phyloP scores from a whole-genome alignment of 2,329 filamentous ascomycete genomes.

The Fusarium pininemorale region DNA sequence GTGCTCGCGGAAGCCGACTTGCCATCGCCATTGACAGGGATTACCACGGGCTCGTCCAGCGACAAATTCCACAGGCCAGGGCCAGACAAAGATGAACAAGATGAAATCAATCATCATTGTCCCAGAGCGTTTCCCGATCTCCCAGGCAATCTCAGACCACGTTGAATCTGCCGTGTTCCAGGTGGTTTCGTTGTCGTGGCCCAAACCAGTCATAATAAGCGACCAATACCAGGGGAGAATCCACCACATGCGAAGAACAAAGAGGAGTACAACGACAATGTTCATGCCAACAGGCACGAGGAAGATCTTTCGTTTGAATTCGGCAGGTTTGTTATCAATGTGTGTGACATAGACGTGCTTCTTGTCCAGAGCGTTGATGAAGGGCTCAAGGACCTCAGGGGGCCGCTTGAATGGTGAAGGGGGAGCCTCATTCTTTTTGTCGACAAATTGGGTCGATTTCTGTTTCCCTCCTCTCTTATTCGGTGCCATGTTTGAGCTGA shows the following conservation, averaged over 20 bases:
- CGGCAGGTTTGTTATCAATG: slow-evolving; percentile 74
- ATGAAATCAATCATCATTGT: slow-evolving; percentile 80
- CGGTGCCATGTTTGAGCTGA: slow-evolving; percentile 44
- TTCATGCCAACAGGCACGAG: slow-evolving; percentile 82
- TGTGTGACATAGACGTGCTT: slow-evolving; percentile 85
- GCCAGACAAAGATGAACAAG: slow-evolving; percentile 73
- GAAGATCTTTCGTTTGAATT: slow-evolving; percentile 86
- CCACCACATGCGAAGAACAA: slow-evolving; percentile 74
- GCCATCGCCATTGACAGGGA: slow-evolving; percentile 77
- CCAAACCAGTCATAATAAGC: slow-evolving; percentile 71
- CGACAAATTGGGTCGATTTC: slow-evolving; percentile 40
- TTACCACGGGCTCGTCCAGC: slow-evolving; percentile 65
- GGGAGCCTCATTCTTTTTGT: slow-evolving; percentile 47
- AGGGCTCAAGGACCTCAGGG: slow-evolving; percentile 69
- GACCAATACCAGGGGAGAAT: slow-evolving; percentile 78
- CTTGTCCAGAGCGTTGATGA: slow-evolving; percentile 72
- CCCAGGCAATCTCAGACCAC: slow-evolving; percentile 64
- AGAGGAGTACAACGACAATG: slow-evolving; percentile 68
- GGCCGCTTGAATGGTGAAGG: slow-evolving; percentile 75
- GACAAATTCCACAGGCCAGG: slow-evolving; percentile 79
- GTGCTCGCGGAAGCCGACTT: slow-evolving; percentile 77
- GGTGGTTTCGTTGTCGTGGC: slow-evolving; percentile 71
- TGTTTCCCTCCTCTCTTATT: slow-evolving; percentile 48
- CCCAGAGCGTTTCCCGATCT: slow-evolving; percentile 67
- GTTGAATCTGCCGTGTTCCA: slow-evolving; percentile 67